A percentile compares a stretch with the other conserved stretches of the same genome.
Evolutionary conservation across 2,329 filamentous ascomycete species (phyloP).

Genomic region (Beauveria sp.): DNA sequence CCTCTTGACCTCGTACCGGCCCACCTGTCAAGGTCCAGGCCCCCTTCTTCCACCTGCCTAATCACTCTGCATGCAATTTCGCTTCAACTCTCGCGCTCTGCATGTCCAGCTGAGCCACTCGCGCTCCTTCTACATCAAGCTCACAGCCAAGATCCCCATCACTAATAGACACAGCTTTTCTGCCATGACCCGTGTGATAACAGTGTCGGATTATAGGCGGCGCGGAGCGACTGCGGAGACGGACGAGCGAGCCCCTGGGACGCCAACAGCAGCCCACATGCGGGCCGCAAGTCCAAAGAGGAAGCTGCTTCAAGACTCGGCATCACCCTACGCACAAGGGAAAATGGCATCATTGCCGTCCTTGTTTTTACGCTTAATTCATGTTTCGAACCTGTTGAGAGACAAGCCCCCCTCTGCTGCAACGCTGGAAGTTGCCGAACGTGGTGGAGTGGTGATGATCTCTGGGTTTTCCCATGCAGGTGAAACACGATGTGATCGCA

Average conservation of each 20-base stretch:
- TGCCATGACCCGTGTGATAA: neutral
- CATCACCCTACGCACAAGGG: neutral
- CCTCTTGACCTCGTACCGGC: too few species aligned
- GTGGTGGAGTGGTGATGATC: neutral
- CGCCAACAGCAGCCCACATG: neutral
- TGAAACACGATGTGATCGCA: neutral
- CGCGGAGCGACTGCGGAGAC: neutral
- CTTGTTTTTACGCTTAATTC: conserved; percentile 2
- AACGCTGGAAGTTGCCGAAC: neutral
- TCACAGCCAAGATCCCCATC: too few species aligned
- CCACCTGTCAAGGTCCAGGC: neutral
- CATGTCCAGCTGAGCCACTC: neutral
- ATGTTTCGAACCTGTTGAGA: neutral
- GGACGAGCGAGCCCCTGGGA: too few species aligned
- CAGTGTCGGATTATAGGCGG: neutral
- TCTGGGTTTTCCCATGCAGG: neutral
- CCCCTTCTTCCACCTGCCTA: neutral
- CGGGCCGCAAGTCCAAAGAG: conserved; percentile 2
- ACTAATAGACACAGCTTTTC: too few species aligned
- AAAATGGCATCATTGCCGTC: neutral
- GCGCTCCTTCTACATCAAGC: neutral
- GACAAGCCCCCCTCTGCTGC: neutral
- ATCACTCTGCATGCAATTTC: neutral
- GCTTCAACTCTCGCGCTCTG: neutral
- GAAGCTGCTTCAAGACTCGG: neutral